A percentile compares a stretch with the other conserved stretches of the same genome.
phyloP scores from a whole-genome alignment of 129 eudicot species.

The Solidago caesia region DNA sequence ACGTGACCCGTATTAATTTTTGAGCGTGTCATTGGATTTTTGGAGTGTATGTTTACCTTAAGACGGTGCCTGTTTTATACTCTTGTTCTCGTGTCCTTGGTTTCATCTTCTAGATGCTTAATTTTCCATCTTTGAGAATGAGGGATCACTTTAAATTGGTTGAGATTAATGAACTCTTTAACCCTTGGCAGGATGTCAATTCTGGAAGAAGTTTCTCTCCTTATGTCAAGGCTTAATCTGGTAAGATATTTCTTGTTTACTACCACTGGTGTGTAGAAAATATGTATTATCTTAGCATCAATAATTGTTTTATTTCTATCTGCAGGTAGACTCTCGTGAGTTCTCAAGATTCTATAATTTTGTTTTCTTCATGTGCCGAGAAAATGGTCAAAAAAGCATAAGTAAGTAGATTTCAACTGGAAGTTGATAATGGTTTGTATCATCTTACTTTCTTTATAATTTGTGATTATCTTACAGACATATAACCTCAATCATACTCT shows the following conservation, averaged over 20 bases:
- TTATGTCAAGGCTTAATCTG: conserved; percentile 57
- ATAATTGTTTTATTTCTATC: not conserved
- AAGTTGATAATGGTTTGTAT: conserved; percentile 1
- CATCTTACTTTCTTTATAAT: conserved; percentile 13
- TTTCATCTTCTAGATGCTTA: too few relatives aligned
- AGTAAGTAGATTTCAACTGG: conserved; percentile 42
- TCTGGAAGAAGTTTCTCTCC: conserved; percentile 61
- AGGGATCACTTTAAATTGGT: conserved; percentile 6
- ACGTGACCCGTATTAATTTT: too few relatives aligned
- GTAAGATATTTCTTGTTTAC: conserved; percentile 38
- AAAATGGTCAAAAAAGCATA: conserved; percentile 80
- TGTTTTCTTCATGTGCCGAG: conserved; percentile 83
- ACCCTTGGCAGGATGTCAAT: conserved; percentile 50
- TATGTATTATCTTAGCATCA: conserved; percentile 14
- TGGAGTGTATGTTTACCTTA: too few relatives aligned
- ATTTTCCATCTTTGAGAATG: conserved; percentile 3
- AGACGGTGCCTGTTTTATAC: too few relatives aligned
- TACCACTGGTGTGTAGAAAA: not conserved
- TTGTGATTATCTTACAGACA: not conserved
- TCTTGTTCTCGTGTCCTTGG: too few relatives aligned
- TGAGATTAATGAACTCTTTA: conserved; percentile 16
- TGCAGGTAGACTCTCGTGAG: conserved; percentile 62
- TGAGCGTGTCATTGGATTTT: too few relatives aligned
- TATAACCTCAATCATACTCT: not conserved
- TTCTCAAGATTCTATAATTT: conserved; percentile 79